Evolutionary conservation across 2,329 filamentous ascomycete species (phyloP).

Genomic region (Alternaria angustiovoidea): DNA sequence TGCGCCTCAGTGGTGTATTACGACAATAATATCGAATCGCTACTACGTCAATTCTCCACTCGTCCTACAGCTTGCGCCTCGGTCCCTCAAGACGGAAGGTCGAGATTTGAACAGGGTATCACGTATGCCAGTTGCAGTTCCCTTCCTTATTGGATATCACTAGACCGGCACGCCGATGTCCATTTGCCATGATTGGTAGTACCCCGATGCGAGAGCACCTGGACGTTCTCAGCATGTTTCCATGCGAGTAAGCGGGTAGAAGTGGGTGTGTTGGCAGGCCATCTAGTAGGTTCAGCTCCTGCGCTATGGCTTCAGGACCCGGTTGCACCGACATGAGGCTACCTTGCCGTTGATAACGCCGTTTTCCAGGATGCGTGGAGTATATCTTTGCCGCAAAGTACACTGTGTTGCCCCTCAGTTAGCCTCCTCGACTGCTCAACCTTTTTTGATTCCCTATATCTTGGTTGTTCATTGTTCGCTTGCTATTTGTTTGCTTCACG

Average conservation of each 20-base stretch:
- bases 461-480: not conserved
- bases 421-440: not conserved
- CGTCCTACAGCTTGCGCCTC: slow-evolving; percentile 11
- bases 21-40: slow-evolving; percentile 14
- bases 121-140: slow-evolving; percentile 19
- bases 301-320: slow-evolving; percentile 9
- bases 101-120: slow-evolving; percentile 10
- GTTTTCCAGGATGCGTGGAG: not conserved
- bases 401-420: not conserved
- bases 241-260: slow-evolving; percentile 12
- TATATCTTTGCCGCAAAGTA: slow-evolving; percentile 15
- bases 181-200: slow-evolving; percentile 11
- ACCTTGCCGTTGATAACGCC: slow-evolving; percentile 7
- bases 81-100: slow-evolving; percentile 30
- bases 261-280: slow-evolving; percentile 27
- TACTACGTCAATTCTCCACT: slow-evolving; percentile 16
- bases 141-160: slow-evolving; percentile 18
- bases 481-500: not conserved
- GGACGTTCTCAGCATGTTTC: slow-evolving; percentile 21
- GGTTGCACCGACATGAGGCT: slow-evolving; percentile 5
- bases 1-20: slow-evolving; percentile 16
- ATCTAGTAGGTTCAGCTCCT: slow-evolving; percentile 25
- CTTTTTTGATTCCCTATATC: not conserved
- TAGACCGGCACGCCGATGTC: slow-evolving; percentile 6
- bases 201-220: slow-evolving; percentile 7